A percentile compares a stretch with the other conserved stretches of the same genome.
These are phyloP conservation scores for Leptodermis oblonga DNA, from an alignment of 257 asterid species.

Conservation along the genomic window DNA sequence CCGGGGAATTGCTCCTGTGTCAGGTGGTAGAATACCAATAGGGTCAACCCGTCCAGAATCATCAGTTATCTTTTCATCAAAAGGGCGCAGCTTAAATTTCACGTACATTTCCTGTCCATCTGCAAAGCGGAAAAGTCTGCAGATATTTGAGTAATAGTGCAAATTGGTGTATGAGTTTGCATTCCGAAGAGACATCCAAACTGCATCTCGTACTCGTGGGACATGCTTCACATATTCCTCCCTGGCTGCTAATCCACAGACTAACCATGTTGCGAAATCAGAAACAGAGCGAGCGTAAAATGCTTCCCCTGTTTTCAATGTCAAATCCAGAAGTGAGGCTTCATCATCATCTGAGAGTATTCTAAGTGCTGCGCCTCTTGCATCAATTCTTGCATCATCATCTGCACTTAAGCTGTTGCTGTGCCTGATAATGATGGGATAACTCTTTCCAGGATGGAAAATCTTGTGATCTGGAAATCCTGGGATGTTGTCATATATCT, in stretches of 20 bases:
- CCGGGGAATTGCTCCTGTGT: slow-evolving; percentile 84
- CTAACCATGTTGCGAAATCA: slow-evolving; percentile 81
- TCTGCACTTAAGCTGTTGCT: slow-evolving; percentile 86
- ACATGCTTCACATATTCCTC: slow-evolving; percentile 67
- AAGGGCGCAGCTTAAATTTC: slow-evolving; percentile 71
- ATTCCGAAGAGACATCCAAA: slow-evolving; percentile 70
- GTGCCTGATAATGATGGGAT: slow-evolving; percentile 61
- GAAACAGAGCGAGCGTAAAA: slow-evolving; percentile 75
- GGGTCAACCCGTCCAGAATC: slow-evolving; percentile 77
- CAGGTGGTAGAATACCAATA: slow-evolving; percentile 78
- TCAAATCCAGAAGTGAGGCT: slow-evolving; percentile 57
- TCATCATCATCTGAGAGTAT: slow-evolving; percentile 37
- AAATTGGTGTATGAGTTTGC: slow-evolving; percentile 51
- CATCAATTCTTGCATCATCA: slow-evolving; percentile 77
- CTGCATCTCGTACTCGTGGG: slow-evolving; percentile 77
- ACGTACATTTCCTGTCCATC: slow-evolving; percentile 82
- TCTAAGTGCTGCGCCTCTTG: slow-evolving; percentile 74
- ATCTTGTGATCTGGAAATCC: slow-evolving; percentile 65
- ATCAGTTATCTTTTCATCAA: slow-evolving; percentile 42
- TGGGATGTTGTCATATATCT: slow-evolving; percentile 43
- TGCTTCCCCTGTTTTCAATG: slow-evolving; percentile 73
- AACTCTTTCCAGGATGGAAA: slow-evolving; percentile 47
- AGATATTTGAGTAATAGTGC: slow-evolving; percentile 78
- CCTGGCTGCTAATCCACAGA: slow-evolving; percentile 72
- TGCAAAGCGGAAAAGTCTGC: slow-evolving; percentile 65